These are phyloP conservation scores for Hygrophorus pudorinus DNA, from an alignment of 768 basidiomycete species.

Conservation along the genomic window DNA sequence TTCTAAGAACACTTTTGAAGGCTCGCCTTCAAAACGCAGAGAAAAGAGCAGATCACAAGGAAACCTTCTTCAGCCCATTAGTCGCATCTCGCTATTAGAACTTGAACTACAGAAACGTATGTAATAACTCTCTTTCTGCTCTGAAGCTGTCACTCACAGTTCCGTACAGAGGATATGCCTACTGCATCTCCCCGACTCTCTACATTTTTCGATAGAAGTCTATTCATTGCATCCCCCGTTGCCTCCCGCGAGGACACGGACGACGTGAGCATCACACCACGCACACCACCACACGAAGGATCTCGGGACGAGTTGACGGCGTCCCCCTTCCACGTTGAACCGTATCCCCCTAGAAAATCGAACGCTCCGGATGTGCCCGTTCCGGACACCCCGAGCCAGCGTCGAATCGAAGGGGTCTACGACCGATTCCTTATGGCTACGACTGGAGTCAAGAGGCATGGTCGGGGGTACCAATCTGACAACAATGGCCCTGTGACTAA, in stretches of 20 bases:
- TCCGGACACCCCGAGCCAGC: constrained; percentile 47
- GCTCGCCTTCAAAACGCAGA: constrained; percentile 52
- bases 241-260: constrained; percentile 30
- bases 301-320: constrained; percentile 44
- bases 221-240: constrained; percentile 52
- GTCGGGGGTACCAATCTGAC: constrained; percentile 75
- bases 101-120: constrained; percentile 55
- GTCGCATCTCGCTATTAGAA: constrained; percentile 53
- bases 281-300: constrained; percentile 22
- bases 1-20: constrained; percentile 14
- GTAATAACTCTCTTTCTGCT: constrained; percentile 11
- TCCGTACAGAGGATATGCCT: constrained; percentile 16
- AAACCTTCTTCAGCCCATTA: constrained; percentile 57
- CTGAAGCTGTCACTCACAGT: background rate
- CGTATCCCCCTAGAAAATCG: constrained; percentile 44
- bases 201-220: constrained; percentile 53
- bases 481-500: constrained; percentile 35
- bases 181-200: constrained; percentile 49
- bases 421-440: constrained; percentile 80
- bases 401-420: constrained; percentile 63
- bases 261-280: constrained; percentile 17
- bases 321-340: constrained; percentile 55
- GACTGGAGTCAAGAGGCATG: constrained; percentile 68
- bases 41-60: constrained; percentile 62
- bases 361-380: constrained; percentile 22